Base-by-base conservation (phyloP, 2,329 filamentous ascomycete genomes). In the Penicillium brevicompactum region DNA sequence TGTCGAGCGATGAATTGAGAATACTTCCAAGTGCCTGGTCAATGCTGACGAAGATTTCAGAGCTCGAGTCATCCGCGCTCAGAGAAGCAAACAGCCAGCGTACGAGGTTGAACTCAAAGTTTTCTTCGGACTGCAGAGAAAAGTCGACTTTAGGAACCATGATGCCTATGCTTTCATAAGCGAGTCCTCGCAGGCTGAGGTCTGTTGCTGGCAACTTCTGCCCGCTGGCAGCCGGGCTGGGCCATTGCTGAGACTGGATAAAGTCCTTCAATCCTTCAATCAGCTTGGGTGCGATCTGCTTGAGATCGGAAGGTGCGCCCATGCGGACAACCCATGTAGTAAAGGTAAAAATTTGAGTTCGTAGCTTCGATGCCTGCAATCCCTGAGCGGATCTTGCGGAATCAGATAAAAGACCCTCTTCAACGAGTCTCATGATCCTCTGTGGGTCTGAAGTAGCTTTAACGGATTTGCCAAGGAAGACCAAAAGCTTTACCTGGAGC, bases 81-180 rank as follows among this genome's bases (percentile, higher is more conserved):
- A 97, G 79, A 0, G 92, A 93, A 24, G 83, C 83, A 67, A 97
- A 95, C 0, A 97, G 81, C 89, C 91, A 97, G 48, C 83, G 84
- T 62, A 84, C 84, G 47, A 84, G 78, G 59, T 79, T 68, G 52
- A 74, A 70, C 41, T 73, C 84, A 80, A 82, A 62, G 65, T 73
- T 57, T 68, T 78, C 38, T 75, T 74, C 64, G 24, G 64, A 58
- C 31, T 64, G 62, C 5, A 62, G 46, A 40, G 62, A 59, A 42
- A 72, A 73, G 11, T 78, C 84, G 11, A 72, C 66, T 44, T 75
- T 76, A 18, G 75, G 71, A 0, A 89, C 87, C 22, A 97, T 75
- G 13, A 94, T 83, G 0, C 93, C 94, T 38, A 97, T 91, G 0
- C 90, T 92, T 71, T 97, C 93, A 71, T 97, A 97, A 1, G 89